A percentile compares a stretch with the other conserved stretches of the same genome.
These are phyloP conservation scores for Pittosporum tobira DNA, from an alignment of 129 eudicot genomes.

Conservation along the genomic window DNA sequence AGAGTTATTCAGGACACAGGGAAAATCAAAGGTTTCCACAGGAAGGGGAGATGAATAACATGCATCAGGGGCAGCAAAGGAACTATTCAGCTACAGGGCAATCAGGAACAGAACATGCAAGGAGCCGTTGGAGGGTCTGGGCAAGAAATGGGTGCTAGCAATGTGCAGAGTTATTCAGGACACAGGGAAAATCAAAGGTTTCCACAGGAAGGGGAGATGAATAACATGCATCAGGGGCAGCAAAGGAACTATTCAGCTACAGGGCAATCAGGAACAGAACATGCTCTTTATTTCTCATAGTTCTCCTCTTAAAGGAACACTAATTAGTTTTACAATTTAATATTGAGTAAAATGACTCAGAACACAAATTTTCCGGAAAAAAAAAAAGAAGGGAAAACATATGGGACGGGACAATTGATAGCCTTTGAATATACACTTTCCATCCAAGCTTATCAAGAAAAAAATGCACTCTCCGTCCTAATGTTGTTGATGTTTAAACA, in stretches of 20 bases:
- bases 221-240: constrained; percentile 17
- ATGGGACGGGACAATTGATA: too few species aligned
- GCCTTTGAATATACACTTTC: too few species aligned
- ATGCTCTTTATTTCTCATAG: constrained; percentile 12
- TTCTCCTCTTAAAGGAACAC: not conserved
- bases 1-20: constrained; percentile 23
- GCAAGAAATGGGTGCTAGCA: constrained; percentile 17
- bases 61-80: constrained; percentile 27
- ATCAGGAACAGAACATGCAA: constrained; percentile 32
- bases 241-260: constrained; percentile 27
- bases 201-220: constrained; percentile 23
- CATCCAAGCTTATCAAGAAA: too few species aligned
- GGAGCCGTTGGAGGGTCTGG: constrained; percentile 19
- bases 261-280: constrained; percentile 23
- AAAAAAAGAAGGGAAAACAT: too few species aligned
- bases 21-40: constrained; percentile 21
- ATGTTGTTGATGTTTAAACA: too few species aligned
- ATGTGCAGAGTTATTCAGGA: constrained; percentile 16
- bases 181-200: constrained; percentile 25
- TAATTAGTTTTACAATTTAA: not conserved
- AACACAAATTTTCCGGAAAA: not conserved
- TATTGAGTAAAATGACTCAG: not conserved
- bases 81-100: constrained; percentile 24
- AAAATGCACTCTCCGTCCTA: too few species aligned
- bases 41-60: constrained; percentile 19